Evolutionary conservation across 352 stramenopile genomes (phyloP).

Genomic region (Globisporangium spinosum): DNA sequence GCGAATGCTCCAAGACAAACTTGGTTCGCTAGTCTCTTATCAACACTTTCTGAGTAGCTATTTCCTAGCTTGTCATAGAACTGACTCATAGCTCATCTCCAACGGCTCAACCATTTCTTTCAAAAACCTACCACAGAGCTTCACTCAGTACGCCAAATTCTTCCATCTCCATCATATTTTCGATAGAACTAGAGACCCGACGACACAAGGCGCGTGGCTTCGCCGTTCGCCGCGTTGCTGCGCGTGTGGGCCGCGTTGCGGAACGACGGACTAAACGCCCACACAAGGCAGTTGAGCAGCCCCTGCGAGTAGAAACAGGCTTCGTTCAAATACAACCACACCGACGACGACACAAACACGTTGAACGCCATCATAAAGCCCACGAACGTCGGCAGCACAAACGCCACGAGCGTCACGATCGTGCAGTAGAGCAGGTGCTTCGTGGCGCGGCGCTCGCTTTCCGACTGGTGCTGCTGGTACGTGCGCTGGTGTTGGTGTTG

Average conservation of each 20-base stretch:
- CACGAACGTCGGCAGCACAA: constrained; percentile 43
- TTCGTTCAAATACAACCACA: constrained; percentile 54
- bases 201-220: constrained; percentile 3
- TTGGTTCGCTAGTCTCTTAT: neutral
- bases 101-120: neutral
- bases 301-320: constrained; percentile 66
- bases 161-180: neutral
- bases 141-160: neutral
- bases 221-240: constrained; percentile 7
- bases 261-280: constrained; percentile 58
- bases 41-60: neutral
- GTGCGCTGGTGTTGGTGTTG: neutral
- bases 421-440: constrained; percentile 49
- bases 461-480: constrained; percentile 9
- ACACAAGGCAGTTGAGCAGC: constrained; percentile 49
- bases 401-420: constrained; percentile 35
- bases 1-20: neutral
- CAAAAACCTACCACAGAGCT: neutral
- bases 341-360: constrained; percentile 31
- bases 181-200: neutral
- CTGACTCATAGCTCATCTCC: neutral
- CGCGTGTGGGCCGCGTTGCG: constrained; percentile 35
- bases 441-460: constrained; percentile 39
- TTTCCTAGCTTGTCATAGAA: no score
- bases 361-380: constrained; percentile 35